Evolutionary conservation across 805 yeast species (phyloP), one percentile per base, ranked within the genome.

Genomic region (Lipomyces mesembrius): DNA sequence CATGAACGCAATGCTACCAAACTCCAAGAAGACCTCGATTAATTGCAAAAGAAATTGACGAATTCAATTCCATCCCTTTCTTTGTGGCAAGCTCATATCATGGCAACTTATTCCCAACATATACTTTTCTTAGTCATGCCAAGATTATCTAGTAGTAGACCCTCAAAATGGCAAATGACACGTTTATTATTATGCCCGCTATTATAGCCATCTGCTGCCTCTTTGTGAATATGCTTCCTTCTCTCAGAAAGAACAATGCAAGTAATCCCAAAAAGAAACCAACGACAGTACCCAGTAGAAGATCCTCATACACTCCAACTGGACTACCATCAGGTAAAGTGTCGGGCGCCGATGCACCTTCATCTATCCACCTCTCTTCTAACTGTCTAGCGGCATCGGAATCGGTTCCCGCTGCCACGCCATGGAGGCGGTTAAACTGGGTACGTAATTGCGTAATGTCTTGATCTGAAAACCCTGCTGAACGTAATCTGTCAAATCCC

Each of bases 401-500:
- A 62, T 82, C 83, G 59, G 88, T 86, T 71, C 92, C 95, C 68
- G 59, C 62, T 0, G 71, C 74, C 57, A 73, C 73, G 27, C 68
- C 74, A 39, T 64, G 90, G 1, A 92, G 81, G 65, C 83, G 82
- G 65, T 85, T 83, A 74, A 93, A 92, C 76, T 92, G 97, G 61
- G 84, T 79, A 66, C 97, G 82, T 66, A 93, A 77, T 64, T 87
- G 88, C 55, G 81, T 81, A 34, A 93, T 85, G 72, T 93, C 98
- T 66, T 86, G 89, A 39, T 86, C 90, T 3, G 90, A 83, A 75
- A 93, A 91, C 8, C 98, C 98, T 56, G 92, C 93, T 39, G 87
- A 85, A 20, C 92, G 81, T 61, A 93, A 80, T 54, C 97, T 79
- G 76, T 93, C 97, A 76, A 93, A 91, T 1, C 98, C 97, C 17